A percentile compares a stretch with the other conserved stretches of the same genome.
These are phyloP conservation scores for Chytridium lagenaria DNA, from an alignment of 371 early-diverging fungal species.

Conservation along the genomic window DNA sequence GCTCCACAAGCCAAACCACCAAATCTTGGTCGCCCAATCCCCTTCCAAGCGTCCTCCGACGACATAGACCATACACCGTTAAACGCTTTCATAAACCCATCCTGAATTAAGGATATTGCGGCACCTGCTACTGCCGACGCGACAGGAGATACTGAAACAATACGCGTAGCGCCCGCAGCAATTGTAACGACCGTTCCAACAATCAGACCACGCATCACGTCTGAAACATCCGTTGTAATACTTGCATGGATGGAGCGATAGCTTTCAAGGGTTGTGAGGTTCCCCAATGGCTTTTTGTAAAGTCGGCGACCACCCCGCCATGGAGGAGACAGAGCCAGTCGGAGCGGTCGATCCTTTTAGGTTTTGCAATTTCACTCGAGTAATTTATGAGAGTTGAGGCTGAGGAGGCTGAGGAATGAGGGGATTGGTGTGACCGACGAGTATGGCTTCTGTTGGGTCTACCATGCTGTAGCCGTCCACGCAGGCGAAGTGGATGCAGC, in stretches of 20 bases:
- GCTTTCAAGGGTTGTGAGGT: slow-evolving; percentile 6
- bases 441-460: not conserved
- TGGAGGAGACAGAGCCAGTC: slow-evolving; percentile 31
- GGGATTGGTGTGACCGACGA: no score
- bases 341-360: slow-evolving; percentile 8
- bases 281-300: slow-evolving; percentile 21
- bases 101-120: not conserved
- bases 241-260: slow-evolving; percentile 31
- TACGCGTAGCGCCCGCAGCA: not conserved
- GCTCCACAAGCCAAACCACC: slow-evolving; percentile 1
- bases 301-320: slow-evolving; percentile 18
- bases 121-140: slow-evolving; percentile 16
- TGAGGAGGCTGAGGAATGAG: not conserved
- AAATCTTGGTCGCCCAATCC: slow-evolving; percentile 12
- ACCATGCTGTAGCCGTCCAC: slow-evolving; percentile 24
- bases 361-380: not conserved
- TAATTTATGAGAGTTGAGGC: not conserved
- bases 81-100: not conserved
- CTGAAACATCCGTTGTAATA: not conserved
- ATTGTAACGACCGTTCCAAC: not conserved
- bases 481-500: slow-evolving; percentile 28
- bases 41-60: not conserved
- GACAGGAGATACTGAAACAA: not conserved
- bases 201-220: not conserved
- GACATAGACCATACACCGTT: not conserved